Base-by-base conservation (phyloP, 2,329 filamentous ascomycete species). In the Penicillium sp. region DNA sequence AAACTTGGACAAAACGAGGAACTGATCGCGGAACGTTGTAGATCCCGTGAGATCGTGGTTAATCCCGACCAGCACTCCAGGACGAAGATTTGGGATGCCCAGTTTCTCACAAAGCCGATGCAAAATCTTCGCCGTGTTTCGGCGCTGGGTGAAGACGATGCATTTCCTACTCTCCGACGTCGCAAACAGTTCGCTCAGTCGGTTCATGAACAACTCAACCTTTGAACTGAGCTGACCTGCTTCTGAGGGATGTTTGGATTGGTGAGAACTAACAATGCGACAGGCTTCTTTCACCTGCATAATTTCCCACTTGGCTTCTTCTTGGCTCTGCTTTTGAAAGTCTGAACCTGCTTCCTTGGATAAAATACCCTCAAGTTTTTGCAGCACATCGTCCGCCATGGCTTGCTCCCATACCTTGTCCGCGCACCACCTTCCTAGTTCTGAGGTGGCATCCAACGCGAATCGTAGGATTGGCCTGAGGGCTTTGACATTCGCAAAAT, bases 131-230 rank as follows among this genome's bases (percentile, higher is more conserved):
- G 92, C 92, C 0, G 90, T 92, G 57, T 88, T 84, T 36, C 91
- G 80, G 66, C 87, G 81, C 54, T 90, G 80, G 0, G 95, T 90
- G 69, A 99, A 97, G 0, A 97, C 82, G 49, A 99, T 95, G 64
- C 90, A 95, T 54, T 86, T 85, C 25, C 80, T 76, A 6, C 84
- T 77, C 1, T 77, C 78, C 2, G 76, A 71, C 2, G 77, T 70
- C 28, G 80, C 73, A 62, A 91, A 96, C 44, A 86, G 80, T 7
- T 82, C 69, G 3, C 70, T 66, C 1, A 97, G 76, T 49, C 85
- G 82, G 2, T 76, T 65, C 20, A 83, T 68, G 0, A 97, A 79
- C 5, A 79, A 62, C 4, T 80, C 69, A 0, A 92, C 85, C 68
- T 97, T 99, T 14, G 83, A 76, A 24, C 91, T 95, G 11, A 95